Evolutionary conservation across 2,329 filamentous ascomycete genomes (phyloP), one percentile per base, ranked within the genome.

Genomic region (Monosporascus cannonballus): DNA sequence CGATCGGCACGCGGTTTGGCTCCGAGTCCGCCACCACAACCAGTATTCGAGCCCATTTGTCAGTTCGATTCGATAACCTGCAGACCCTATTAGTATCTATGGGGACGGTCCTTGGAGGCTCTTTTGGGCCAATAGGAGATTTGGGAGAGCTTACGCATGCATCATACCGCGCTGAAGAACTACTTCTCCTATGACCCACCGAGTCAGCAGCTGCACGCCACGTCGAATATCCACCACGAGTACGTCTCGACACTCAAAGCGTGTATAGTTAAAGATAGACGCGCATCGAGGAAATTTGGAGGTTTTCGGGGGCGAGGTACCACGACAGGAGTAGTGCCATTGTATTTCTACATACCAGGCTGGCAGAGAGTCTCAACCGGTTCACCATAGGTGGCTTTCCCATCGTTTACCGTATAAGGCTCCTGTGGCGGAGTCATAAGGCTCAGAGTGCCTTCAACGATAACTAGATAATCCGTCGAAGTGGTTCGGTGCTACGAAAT

Each of bases 381-480:
- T 51, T 61, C 51, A 8, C 56, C 54, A 54, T 64, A 67, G 34
- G 54, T 59, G 8, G 56, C 54, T 54, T 61, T 61, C 37, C 65
- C 62, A n/a, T 63, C 60, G 15, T 57, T 51, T 3, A 62, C 44
- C 24, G 57, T 44, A 48, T 64, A 68, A 4, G 61, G 49, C 36
- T 47, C 44, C 17, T 22, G 45, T 6, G 56, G 52, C 11, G 67
- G 67, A 3, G 64, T 64, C 20, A 66, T 45, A 25, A 68, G 59
- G 46, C 59, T 67, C 22, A 68, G 47, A 22, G 59, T 61, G 45
- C 63, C 66, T 5, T 56, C 54, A 20, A 69, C 47, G 14, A 69
- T 59, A 37, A 68, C 49, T 15, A 66, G 53, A 55, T 69, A 67
- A 54, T 68, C 66, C 24, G 61, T 63, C 9, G 65, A 69, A 5